Evolutionary conservation across 2,329 filamentous ascomycete species (phyloP), one percentile per base, ranked within the genome.

Genomic region (Fusarium sp.): DNA sequence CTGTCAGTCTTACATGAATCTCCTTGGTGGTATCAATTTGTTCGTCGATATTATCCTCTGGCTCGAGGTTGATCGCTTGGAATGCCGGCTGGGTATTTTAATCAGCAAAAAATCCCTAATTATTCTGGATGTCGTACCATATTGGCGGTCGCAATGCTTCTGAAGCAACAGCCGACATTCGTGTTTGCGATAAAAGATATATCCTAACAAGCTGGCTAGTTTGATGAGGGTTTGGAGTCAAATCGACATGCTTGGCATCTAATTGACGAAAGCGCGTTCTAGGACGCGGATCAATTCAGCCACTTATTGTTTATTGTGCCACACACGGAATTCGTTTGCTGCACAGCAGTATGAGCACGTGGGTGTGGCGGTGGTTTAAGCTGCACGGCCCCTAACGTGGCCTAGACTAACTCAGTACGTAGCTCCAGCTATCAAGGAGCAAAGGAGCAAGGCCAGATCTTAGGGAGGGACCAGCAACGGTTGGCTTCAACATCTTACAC

Each of bases 1-100:
- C 8, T 13, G 2, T 20, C 6, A 18, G 30, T 75, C 80, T 49
- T 71, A 89, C 88, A 77, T 97, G 95, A 56, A 99, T 90, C 81
- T 98, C 95, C 80, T 95, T 96, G 37, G 95, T 97, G 76, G 96
- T 94, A 80, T 99, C 96, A 77, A 97, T 85, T 81, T 98, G 95
- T 76, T 97, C 93, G 78, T 97, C 94, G 71, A 92, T 85, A 63
- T 93, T 93, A 78, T 97, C 93, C 82, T 98, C 96, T 13, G 93
- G 92, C 81, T 98, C 95, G 82, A 98, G 89, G 80, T 99, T 99
- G 81, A 98, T 90, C 57, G 95, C 93, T 77, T 92, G 90, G 83
- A 97, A 98, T 76, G 89, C 87, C 73, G 88, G 86, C 88, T 89
- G 63, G 27, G 27, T 45, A n/a, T 38, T 38, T 41, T 26, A 48